Conservation (phyloP, 139 green algal species). For the Auxenochlorella protothecoides region DNA sequence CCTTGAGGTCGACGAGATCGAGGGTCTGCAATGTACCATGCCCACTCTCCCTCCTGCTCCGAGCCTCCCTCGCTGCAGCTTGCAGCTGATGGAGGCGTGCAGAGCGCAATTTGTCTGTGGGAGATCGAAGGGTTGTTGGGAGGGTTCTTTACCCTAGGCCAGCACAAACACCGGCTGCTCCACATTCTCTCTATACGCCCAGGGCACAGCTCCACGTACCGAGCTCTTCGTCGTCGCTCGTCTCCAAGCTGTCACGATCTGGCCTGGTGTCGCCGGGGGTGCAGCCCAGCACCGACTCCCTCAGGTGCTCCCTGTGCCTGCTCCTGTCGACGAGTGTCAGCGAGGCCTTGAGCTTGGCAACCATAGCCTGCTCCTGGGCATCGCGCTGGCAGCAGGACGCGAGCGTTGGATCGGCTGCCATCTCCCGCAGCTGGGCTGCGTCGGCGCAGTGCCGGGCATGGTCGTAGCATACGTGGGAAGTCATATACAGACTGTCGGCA, state of each 20-base stretch:
- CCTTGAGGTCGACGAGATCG: neutral
- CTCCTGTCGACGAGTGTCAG: slow-evolving; percentile 14
- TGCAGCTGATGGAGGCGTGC: slow-evolving; percentile 7
- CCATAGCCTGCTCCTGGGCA: slow-evolving; percentile 4
- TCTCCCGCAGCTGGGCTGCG: too few species aligned
- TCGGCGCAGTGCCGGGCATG: too few species aligned
- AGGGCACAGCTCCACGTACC: neutral
- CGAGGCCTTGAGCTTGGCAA: slow-evolving; percentile 12
- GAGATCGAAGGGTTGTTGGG: too few species aligned
- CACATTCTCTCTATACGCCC: too few species aligned
- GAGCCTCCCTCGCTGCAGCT: neutral
- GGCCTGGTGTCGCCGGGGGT: neutral
- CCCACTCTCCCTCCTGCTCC: neutral
- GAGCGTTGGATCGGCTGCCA: slow-evolving; percentile 25
- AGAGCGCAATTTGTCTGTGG: neutral
- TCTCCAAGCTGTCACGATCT: neutral
- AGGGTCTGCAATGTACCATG: slow-evolving; percentile 1
- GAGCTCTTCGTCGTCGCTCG: neutral
- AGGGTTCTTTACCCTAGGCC: too few species aligned
- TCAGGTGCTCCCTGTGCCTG: slow-evolving; percentile 3
- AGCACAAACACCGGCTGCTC: neutral
- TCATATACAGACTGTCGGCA: too few species aligned
- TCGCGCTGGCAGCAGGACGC: slow-evolving; percentile 19
- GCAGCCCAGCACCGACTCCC: neutral
- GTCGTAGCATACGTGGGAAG: too few species aligned